phyloP scores from a whole-genome alignment of 129 eudicot genomes.

The Silybum marianum region DNA sequence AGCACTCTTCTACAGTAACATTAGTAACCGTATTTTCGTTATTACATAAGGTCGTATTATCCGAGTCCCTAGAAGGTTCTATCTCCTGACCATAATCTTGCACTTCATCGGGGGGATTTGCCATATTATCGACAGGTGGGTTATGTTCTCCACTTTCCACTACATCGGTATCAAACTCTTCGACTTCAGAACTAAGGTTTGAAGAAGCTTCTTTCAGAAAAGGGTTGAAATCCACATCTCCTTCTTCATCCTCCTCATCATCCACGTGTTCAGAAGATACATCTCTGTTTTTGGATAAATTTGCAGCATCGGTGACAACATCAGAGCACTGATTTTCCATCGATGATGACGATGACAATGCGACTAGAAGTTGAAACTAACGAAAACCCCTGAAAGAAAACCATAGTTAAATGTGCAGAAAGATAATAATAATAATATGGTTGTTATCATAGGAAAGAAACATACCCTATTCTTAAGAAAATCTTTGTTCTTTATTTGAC shows the following conservation, averaged over 20 bases:
- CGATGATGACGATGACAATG: conserved; percentile 23
- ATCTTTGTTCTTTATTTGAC: conserved; percentile 81
- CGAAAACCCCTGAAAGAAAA: conserved; percentile 5
- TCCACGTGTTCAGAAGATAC: conserved; percentile 30
- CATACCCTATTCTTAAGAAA: conserved; percentile 86
- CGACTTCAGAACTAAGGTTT: conserved; percentile 84
- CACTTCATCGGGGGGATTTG: conserved; percentile 28
- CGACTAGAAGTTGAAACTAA: conserved; percentile 6
- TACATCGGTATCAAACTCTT: conserved; percentile 69
- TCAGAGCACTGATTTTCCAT: conserved; percentile 33
- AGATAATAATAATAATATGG: not conserved
- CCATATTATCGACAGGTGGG: conserved; percentile 23
- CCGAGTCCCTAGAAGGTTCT: conserved; percentile 19
- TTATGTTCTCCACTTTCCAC: conserved; percentile 52
- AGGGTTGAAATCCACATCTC: conserved; percentile 92
- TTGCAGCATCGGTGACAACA: conserved; percentile 36
- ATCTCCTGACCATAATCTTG: conserved; percentile 38
- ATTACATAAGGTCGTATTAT: conserved; percentile 22
- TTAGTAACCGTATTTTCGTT: conserved; percentile 40
- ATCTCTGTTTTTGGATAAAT: conserved; percentile 29
- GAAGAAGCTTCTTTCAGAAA: conserved; percentile 79
- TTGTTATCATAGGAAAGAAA: not conserved
- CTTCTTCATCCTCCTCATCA: conserved; percentile 91
- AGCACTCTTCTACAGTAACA: conserved; percentile 29
- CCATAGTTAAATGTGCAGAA: not conserved